Percentiles rank a stretch among this genome's conserved stretches.
Evolutionary conservation across 495 filamentous ascomycete genomes (phyloP).

Genomic region (Neurospora sublineolata): DNA sequence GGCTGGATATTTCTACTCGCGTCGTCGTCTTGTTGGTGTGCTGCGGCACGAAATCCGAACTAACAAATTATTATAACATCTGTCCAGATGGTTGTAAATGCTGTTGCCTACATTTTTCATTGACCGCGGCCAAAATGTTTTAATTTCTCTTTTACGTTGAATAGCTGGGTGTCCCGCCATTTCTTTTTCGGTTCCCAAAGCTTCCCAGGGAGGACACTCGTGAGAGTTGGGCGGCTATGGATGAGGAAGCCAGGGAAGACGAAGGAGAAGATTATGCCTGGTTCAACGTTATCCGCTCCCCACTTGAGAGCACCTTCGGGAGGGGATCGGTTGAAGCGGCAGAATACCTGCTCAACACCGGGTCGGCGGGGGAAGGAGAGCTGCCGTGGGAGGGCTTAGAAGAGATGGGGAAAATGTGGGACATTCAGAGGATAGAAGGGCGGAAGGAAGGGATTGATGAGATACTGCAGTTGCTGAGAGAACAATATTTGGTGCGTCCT

Average conservation of each 20-base stretch:
- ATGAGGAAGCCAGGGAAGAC: neutral
- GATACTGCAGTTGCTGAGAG: neutral
- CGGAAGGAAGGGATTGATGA: neutral
- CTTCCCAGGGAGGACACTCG: neutral
- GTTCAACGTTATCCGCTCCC: neutral
- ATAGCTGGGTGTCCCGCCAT: neutral
- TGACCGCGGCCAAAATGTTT: neutral
- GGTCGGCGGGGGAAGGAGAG: neutral
- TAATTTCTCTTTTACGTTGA: neutral
- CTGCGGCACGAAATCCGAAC: neutral
- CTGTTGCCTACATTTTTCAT: neutral
- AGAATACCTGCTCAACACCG: neutral
- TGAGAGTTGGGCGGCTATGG: neutral
- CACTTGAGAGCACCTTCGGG: neutral
- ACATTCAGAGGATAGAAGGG: neutral
- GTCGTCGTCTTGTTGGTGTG: neutral
- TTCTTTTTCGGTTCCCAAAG: neutral
- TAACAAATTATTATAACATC: neutral
- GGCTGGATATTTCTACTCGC: neutral
- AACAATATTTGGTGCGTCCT: neutral
- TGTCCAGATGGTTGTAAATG: neutral
- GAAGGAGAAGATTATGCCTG: neutral
- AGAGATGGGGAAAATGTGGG: neutral
- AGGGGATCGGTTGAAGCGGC: neutral
- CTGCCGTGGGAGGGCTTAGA: neutral